Evolutionary conservation across 2,329 filamentous ascomycete species (phyloP), one percentile per base, ranked within the genome.

Genomic region (Sodiomyces alkalinus): DNA sequence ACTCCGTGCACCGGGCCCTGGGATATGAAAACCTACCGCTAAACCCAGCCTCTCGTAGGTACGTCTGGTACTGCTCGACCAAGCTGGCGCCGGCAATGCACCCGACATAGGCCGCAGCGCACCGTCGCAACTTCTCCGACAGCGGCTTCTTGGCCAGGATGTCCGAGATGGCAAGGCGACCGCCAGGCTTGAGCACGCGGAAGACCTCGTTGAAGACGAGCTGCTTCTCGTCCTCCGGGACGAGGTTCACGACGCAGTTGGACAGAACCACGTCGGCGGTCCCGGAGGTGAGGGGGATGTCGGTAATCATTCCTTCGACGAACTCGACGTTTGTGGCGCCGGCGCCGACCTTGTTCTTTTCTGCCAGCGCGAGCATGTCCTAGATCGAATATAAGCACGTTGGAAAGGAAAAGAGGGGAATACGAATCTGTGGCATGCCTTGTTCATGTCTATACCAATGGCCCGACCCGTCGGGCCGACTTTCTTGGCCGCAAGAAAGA

Each of bases 201-300:
- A 55, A 55, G 40, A 75, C 72, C 43, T 77, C 71, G 0, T 47
- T 39, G 35, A 77, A 76, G 0, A 62, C 68, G 0, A 51, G 34
- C 5, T 49, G 55, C 41, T 73, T 74, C 7, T 74, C 64, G 0
- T 35, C 32, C 7, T 48, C 42, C 0, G 66, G 67, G 1, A 74
- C 62, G 0, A 74, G 61, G 37, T 74, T 74, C 33, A 75, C 49
- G 16, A 73, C 68, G 33, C 71, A 78, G 47, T 77, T 78, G 36
- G 61, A 68, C 36, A 75, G 71, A 32, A 77, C 60, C 39, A 63
- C 64, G 45, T 74, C 57, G 12, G 57, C 62, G 11, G 42, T 59
- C 7, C 34, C 40, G 7, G 46, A 37, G 1, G 49, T 41, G 0
- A 74, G 46, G 0, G 56, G 47, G 13, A 72, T 60, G 4, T 48